Evolutionary conservation across 2,329 filamentous ascomycete genomes (phyloP), one percentile per base, ranked within the genome.

Genomic region (Curvularia sp.): DNA sequence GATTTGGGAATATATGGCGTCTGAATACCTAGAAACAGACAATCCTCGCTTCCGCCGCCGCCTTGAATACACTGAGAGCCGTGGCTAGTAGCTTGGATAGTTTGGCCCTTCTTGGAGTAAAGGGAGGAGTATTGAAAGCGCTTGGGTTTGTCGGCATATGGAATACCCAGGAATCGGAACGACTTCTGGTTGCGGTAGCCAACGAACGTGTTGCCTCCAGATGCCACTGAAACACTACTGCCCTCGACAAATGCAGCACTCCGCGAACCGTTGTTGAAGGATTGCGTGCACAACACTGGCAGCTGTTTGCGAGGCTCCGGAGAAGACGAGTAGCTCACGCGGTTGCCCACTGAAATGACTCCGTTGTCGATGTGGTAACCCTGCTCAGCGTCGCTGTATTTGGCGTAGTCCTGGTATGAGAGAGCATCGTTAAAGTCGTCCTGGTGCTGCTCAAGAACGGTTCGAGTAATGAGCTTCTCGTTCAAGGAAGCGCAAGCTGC

Each of bases 121-220:
- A 79, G 54, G 0, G 75, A 72, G 1, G 82, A 82, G 71, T 86
- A 82, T 34, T 77, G 71, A 67, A 80, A 83, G 25, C 81, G 75
- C 36, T 73, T 64, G 5, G 79, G 76, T 10, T 53, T 75, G n/a
- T 75, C 73, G 13, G 81, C 81, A 59, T 81, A 83, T 3, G 78
- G 78, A 23, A 83, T 78, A 1, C 81, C 80, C 10, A 78, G 69
- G 63, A 83, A 83, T 73, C 72, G 68, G 49, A 75, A 75, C 5
- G 73, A 84, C 65, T 84, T 83, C 60, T 83, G 78, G 64, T 86
- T 84, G 7, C 83, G 78, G 63, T 80, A 84, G 0, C 84, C 83
- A 18, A 80, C 65, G 50, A 79, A 84, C 0, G 67, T 80, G 55
- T 83, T 83, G 3, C 77, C 76, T n/a, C 66, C 70, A 1, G 80